Conservation (phyloP, 192 early-diverging fungal species). For the Backusella tuberculispora region DNA sequence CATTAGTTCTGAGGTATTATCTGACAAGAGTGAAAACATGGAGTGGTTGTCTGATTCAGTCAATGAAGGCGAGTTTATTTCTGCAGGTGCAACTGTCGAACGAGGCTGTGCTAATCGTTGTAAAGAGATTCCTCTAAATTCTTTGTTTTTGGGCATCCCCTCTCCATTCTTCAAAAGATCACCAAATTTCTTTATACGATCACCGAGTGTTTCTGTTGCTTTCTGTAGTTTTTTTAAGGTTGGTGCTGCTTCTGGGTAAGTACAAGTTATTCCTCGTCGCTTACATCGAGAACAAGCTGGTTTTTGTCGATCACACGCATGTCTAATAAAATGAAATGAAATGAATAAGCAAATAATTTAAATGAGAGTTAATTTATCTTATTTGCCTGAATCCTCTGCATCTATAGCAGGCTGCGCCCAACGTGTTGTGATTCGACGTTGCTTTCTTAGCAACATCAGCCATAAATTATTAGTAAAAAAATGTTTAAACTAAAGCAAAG, state of each 20-base stretch:
- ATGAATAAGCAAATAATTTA: neutral
- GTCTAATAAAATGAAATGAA: conserved; percentile 24
- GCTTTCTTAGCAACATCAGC: conserved; percentile 22
- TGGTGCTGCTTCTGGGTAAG: conserved; percentile 48
- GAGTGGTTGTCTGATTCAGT: conserved; percentile 7
- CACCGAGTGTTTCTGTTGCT: conserved; percentile 47
- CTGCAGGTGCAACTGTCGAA: conserved; percentile 1
- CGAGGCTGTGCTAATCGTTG: conserved; percentile 23
- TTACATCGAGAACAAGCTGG: conserved; percentile 43
- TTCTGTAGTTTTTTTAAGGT: conserved; percentile 48
- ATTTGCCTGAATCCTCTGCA: conserved; percentile 47
- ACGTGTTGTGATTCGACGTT: conserved; percentile 25
- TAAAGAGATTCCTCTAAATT: conserved; percentile 22
- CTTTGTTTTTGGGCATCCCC: conserved; percentile 14
- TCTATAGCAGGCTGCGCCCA: conserved; percentile 43
- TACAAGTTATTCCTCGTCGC: conserved; percentile 40
- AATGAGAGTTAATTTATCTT: neutral
- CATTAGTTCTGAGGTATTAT: neutral
- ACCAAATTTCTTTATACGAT: conserved; percentile 44
- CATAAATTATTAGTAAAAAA: conserved; percentile 25
- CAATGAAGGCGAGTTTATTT: neutral
- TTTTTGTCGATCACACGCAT: conserved; percentile 44
- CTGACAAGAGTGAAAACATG: neutral
- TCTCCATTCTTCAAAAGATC: conserved; percentile 40
- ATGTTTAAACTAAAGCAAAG: conserved; percentile 1